These are phyloP conservation scores for Volutella citrinella DNA, from an alignment of 2,329 filamentous ascomycete genomes.

Conservation along the genomic window DNA sequence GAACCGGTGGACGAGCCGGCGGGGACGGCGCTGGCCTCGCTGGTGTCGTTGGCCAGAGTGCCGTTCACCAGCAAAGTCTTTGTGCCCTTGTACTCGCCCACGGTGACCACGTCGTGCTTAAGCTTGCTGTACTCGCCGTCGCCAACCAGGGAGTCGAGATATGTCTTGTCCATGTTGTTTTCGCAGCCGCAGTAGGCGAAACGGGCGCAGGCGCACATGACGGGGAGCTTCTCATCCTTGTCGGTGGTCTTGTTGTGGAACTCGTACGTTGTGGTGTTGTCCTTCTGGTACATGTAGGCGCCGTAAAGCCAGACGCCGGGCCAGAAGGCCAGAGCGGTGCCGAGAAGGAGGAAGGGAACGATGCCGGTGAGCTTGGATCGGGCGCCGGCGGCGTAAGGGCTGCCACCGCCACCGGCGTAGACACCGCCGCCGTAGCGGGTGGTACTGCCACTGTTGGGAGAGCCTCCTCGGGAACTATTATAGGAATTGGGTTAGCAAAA, in stretches of 20 bases:
- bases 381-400: slow-evolving; percentile 59
- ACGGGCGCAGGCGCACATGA: slow-evolving; percentile 51
- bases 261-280: slow-evolving; percentile 38
- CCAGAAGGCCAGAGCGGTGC: slow-evolving; percentile 54
- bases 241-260: slow-evolving; percentile 50
- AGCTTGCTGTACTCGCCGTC: slow-evolving; percentile 58
- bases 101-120: slow-evolving; percentile 60
- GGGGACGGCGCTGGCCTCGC: slow-evolving; percentile 38
- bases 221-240: slow-evolving; percentile 31
- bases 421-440: slow-evolving; percentile 60
- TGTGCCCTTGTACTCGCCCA: slow-evolving; percentile 60
- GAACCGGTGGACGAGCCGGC: slow-evolving; percentile 13
- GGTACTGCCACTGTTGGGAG: slow-evolving; percentile 42
- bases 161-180: slow-evolving; percentile 58
- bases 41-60: slow-evolving; percentile 71
- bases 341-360: slow-evolving; percentile 49
- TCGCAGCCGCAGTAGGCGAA: slow-evolving; percentile 62
- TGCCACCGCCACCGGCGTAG: slow-evolving; percentile 63
- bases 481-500: neutral
- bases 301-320: slow-evolving; percentile 63
- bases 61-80: slow-evolving; percentile 70
- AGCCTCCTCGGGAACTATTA: slow-evolving; percentile 3
- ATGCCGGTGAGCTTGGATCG: slow-evolving; percentile 48
- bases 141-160: slow-evolving; percentile 61
- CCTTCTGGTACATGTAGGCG: slow-evolving; percentile 56